Base-by-base conservation (phyloP, 2,329 filamentous ascomycete genomes). In the Colletotrichum eleusines region DNA sequence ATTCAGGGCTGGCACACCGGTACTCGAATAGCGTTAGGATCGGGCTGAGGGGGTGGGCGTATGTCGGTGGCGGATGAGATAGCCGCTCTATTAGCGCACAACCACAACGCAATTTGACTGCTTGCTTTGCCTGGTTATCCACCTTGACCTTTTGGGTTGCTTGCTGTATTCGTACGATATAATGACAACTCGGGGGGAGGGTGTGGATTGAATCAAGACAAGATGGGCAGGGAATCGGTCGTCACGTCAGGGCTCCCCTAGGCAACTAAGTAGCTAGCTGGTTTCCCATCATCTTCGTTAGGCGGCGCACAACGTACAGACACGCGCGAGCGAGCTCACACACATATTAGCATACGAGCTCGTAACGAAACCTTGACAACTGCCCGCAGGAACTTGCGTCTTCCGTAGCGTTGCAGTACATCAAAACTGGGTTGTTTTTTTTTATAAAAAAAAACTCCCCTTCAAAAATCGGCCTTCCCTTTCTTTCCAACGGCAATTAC, bases 1-100 rank as follows among this genome's bases (percentile, higher is more conserved):
- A 63, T 70, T 54, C 64, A 68, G 68, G 33, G 38, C 46, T 31
- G 46, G 16, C 31, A 53, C 33, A 31, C 51, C 67, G 50, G 67
- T 51, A 57, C 67, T 44, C 46, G 67, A 57, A 62, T 57, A 67
- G 68, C 58, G 65, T 71, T 62, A 63, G 51, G 16, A 71, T 58
- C 62, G 64, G 68, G 68, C 63, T 70, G 67, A 67, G 61, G 33
- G 67, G 66, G 61, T 65, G 33, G 67, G 58, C 67, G 63, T 67
- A 68, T 72, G 71, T 71, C 68, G 48, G 68, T 54, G 63, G 68
- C 62, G 70, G 61, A 62, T 66, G 58, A 44, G 67, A 58, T 66
- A 71, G 71, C 67, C 71, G 71, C 67, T 71, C 51, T 66, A 72
- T 20, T 42, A 42, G 66, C 57, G 67, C 67, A 71, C 67, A 66